A percentile compares a stretch with the other conserved stretches of the same genome.
These are phyloP conservation scores for Calocera viscosa DNA, from an alignment of 768 basidiomycete genomes.

Conservation along the genomic window DNA sequence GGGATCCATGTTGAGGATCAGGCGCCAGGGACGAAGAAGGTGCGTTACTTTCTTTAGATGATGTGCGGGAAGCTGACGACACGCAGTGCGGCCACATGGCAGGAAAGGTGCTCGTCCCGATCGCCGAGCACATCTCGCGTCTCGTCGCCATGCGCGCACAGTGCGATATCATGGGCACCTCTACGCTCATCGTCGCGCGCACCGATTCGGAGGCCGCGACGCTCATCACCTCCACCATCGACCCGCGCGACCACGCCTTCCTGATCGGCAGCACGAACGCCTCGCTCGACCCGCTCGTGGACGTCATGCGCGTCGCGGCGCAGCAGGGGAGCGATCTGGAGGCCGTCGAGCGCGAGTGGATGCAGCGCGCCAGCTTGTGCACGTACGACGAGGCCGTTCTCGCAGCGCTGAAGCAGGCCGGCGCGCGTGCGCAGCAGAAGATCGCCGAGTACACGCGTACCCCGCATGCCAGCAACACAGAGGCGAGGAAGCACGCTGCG, in stretches of 20 bases:
- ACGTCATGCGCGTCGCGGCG: constrained; percentile 76
- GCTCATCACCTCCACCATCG: constrained; percentile 90
- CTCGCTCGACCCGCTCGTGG: constrained; percentile 53
- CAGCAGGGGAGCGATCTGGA: constrained; percentile 67
- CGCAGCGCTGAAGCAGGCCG: constrained; percentile 41
- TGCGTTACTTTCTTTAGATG: constrained; percentile 25
- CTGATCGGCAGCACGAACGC: constrained; percentile 85
- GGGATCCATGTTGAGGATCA: constrained; percentile 98
- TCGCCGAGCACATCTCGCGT: constrained; percentile 95
- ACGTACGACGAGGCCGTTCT: constrained; percentile 59
- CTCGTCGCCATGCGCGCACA: constrained; percentile 94
- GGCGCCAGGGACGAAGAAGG: constrained; percentile 92
- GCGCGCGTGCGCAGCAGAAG: constrained; percentile 32
- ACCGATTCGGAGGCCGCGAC: constrained; percentile 98
- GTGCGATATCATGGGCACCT: constrained; percentile 96
- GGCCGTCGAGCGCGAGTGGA: constrained; percentile 81
- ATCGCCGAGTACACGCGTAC: constrained; percentile 56
- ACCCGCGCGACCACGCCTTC: constrained; percentile 94
- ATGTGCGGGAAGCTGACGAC: neutral
- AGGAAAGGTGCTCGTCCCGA: constrained; percentile 92
- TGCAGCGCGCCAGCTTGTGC: constrained; percentile 58
- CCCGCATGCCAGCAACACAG: constrained; percentile 53
- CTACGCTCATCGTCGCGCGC: constrained; percentile 83
- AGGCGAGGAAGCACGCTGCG: constrained; percentile 56
- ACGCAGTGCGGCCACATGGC: constrained; percentile 70